Conservation (phyloP, 169 alveolate species). For the Cryptosporidium ryanae region DNA sequence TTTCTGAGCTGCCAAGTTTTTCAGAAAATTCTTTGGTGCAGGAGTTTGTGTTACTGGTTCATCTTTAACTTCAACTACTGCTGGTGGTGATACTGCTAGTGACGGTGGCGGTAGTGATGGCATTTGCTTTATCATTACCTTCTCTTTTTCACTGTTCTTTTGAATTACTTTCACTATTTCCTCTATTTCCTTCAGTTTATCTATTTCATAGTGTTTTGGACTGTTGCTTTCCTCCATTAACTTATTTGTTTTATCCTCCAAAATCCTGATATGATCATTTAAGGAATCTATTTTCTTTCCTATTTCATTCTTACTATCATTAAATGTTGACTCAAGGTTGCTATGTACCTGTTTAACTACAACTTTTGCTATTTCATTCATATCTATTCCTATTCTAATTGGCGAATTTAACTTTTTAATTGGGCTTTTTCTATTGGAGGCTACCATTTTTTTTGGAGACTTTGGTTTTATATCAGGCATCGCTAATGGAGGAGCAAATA, state of each 20-base stretch:
- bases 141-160: conserved; percentile 10
- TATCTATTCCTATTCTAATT: conserved; percentile 18
- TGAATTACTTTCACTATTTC: neutral
- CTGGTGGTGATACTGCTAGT: neutral
- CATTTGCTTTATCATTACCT: neutral
- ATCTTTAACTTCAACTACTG: neutral
- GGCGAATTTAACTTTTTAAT: neutral
- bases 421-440: conserved; percentile 14
- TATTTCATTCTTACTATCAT: conserved; percentile 39
- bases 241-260: conserved; percentile 60
- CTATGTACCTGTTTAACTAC: conserved; percentile 47
- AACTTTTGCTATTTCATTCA: conserved; percentile 55
- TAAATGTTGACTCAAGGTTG: conserved; percentile 20
- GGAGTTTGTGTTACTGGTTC: too few species aligned
- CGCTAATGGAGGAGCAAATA: conserved; percentile 69
- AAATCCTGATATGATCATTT: conserved; percentile 21
- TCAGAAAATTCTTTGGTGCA: neutral
- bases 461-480: conserved; percentile 32
- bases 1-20: neutral
- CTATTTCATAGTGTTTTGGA: conserved; percentile 12
- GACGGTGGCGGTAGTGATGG: conserved; percentile 12
- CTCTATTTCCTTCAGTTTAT: neutral
- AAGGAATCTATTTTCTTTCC: conserved; percentile 48
- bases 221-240: conserved; percentile 37
- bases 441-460: conserved; percentile 6